Base-by-base conservation (phyloP, 805 yeast genomes). In the Huiozyma sinensis region DNA sequence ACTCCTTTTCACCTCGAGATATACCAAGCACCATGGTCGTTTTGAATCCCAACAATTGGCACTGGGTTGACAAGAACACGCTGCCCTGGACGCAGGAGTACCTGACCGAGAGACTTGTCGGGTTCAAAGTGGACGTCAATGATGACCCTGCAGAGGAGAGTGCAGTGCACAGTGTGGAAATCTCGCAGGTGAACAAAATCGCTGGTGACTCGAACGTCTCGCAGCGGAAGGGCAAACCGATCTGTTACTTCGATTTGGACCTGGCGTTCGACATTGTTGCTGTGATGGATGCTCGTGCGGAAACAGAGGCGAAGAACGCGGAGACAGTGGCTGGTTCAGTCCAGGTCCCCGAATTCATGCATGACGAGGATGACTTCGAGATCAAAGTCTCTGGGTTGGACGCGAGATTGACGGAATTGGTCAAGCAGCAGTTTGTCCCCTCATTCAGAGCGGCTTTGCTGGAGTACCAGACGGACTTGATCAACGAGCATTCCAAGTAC, bases 121-220 rank as follows among this genome's bases (percentile, higher is more conserved):
- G 49, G 29, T 47, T 58, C 31, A 44, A 46, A 24, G 34, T 44
- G n/a, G 33, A n/a, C 10, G 31, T 13, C 7, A 10, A 30, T 28
- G 44, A 55, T 13, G 46, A 48, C 6, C 4, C 24, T 17, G 24
- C 24, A 17, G 24, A 17, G 24, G 24, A 17, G 24, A 4, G 24
- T 17, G 24, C 24, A 2, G 24, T 17, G 24, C 24, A 43, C 24
- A 17, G 24, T 17, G 33, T 31, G 9, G 33, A 31, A 31, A 48
- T 6, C 52, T 48, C 31, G 49, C 55, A 69, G 2, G 59, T 77
- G 9, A 65, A 63, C n/a, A 59, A 67, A 2, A 65, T 81, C 4
- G 61, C 68, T 6, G 94, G 94, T 24, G 92, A 84, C 60, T 82
- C 92, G 53, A 84, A 83, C 54, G 89, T 84, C 10, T 79, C 86